These are phyloP conservation scores for Saprolegnia diclina DNA, from an alignment of 352 stramenopile species.

Conservation along the genomic window DNA sequence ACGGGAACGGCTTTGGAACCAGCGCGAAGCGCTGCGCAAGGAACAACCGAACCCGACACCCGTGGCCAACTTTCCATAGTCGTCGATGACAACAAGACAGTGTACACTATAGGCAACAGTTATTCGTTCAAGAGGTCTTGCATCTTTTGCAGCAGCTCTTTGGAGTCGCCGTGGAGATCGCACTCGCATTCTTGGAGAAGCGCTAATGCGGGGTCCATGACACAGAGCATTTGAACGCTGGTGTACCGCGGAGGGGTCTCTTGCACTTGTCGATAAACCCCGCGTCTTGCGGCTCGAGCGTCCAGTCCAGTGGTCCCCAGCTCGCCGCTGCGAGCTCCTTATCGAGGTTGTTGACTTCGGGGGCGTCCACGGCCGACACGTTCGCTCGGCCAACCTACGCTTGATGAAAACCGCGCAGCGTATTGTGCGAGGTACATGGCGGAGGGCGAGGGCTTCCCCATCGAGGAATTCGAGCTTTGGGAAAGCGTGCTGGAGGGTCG, in stretches of 20 bases:
- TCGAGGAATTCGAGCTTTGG: constrained; percentile 48
- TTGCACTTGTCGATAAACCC: background rate
- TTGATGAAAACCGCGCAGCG: background rate
- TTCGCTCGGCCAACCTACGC: background rate
- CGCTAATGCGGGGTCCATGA: background rate
- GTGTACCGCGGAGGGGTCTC: constrained; percentile 4
- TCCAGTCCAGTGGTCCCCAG: constrained; percentile 12
- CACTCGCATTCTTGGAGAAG: constrained; percentile 15
- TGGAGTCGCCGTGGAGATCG: constrained; percentile 11
- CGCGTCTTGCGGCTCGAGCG: background rate
- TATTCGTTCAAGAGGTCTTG: constrained; percentile 2
- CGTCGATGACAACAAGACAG: background rate
- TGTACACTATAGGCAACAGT: background rate
- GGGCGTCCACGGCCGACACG: background rate
- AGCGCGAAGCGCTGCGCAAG: constrained; percentile 23
- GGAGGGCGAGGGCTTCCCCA: constrained; percentile 45
- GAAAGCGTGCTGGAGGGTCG: constrained; percentile 32
- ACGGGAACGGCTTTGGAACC: constrained; percentile 17
- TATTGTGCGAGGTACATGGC: background rate
- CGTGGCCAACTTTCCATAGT: constrained; percentile 16
- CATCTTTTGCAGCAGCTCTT: constrained; percentile 13
- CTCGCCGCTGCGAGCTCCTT: background rate
- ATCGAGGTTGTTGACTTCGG: background rate
- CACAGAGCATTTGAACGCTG: background rate
- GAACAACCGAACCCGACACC: constrained; percentile 23